Conservation (phyloP, 257 asterid genomes). For the Penstemon barbatus region DNA sequence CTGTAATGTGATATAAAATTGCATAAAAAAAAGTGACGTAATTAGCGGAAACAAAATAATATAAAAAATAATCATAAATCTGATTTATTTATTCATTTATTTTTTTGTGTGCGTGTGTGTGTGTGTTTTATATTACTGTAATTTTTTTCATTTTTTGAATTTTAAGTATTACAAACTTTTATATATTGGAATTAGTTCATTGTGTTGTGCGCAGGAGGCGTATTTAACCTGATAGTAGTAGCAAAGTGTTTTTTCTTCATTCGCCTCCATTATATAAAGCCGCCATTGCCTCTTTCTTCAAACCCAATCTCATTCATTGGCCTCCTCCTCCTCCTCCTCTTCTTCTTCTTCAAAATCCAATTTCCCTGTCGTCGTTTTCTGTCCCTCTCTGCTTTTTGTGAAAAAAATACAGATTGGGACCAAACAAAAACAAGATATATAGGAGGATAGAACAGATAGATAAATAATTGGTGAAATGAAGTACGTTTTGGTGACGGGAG, state of each 20-base stretch:
- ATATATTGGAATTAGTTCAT: background rate
- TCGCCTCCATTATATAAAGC: conserved; percentile 47
- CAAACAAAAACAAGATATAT: background rate
- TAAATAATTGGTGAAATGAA: conserved; percentile 47
- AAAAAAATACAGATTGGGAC: background rate
- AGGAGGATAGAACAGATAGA: too few relatives aligned
- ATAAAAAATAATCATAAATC: too few relatives aligned
- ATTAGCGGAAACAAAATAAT: too few relatives aligned
- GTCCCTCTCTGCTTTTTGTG: background rate
- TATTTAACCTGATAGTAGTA: conserved; percentile 30
- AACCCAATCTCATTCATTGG: conserved; percentile 7
- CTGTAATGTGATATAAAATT: too few relatives aligned
- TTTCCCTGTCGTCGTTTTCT: too few relatives aligned
- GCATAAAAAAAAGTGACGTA: too few relatives aligned
- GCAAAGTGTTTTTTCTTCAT: conserved; percentile 1
- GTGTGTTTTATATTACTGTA: too few relatives aligned
- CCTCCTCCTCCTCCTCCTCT: background rate
- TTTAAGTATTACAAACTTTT: too few relatives aligned
- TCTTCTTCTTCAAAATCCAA: background rate
- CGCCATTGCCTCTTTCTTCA: conserved; percentile 54
- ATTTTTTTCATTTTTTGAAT: too few relatives aligned
- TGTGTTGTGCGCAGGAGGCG: background rate
- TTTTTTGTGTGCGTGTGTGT: too few relatives aligned
- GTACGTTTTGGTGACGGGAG: conserved; percentile 94
- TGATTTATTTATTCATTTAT: too few relatives aligned